A percentile compares a stretch with the other conserved stretches of the same genome.
These are phyloP conservation scores for Dalbergia oliveri DNA, from an alignment of 306 rosid species.

Conservation along the genomic window DNA sequence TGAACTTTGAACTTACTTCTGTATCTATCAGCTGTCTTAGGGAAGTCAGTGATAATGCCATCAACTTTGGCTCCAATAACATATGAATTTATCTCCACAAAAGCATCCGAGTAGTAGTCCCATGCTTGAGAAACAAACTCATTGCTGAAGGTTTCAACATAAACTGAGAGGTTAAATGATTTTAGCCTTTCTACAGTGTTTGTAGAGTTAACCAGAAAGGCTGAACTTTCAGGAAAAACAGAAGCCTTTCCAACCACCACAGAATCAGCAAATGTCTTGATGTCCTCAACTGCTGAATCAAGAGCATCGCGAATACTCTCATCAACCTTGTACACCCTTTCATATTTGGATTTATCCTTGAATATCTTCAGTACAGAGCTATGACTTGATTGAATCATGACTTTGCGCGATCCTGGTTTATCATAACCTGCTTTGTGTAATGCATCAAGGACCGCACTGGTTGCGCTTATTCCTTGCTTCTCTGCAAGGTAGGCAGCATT, in stretches of 20 bases:
- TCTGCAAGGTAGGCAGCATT: conserved; percentile 78
- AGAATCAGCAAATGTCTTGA: conserved; percentile 76
- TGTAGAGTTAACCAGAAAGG: conserved; percentile 57
- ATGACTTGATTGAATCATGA: conserved; percentile 79
- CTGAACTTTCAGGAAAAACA: conserved; percentile 52
- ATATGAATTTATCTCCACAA: conserved; percentile 80
- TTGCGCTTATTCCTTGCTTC: conserved; percentile 55
- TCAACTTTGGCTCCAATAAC: conserved; percentile 55
- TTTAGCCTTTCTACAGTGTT: conserved; percentile 54
- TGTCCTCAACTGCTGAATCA: conserved; percentile 58
- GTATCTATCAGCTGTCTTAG: conserved; percentile 83
- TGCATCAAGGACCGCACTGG: conserved; percentile 57
- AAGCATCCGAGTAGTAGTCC: conserved; percentile 92
- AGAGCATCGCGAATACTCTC: conserved; percentile 55
- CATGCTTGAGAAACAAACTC: conserved; percentile 96
- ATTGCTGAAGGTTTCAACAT: conserved; percentile 81
- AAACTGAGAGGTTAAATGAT: conserved; percentile 58
- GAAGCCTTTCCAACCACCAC: conserved; percentile 75
- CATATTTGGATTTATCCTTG: conserved; percentile 60
- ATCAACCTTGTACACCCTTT: conserved; percentile 74
- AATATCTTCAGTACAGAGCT: conserved; percentile 72
- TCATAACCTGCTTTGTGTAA: conserved; percentile 69
- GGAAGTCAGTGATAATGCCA: conserved; percentile 86
- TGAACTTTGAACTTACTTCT: conserved; percentile 66
- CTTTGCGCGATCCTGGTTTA: conserved; percentile 53